Base-by-base conservation (phyloP, 2,329 filamentous ascomycete genomes). In the Pseudogymnoascus sp. region DNA sequence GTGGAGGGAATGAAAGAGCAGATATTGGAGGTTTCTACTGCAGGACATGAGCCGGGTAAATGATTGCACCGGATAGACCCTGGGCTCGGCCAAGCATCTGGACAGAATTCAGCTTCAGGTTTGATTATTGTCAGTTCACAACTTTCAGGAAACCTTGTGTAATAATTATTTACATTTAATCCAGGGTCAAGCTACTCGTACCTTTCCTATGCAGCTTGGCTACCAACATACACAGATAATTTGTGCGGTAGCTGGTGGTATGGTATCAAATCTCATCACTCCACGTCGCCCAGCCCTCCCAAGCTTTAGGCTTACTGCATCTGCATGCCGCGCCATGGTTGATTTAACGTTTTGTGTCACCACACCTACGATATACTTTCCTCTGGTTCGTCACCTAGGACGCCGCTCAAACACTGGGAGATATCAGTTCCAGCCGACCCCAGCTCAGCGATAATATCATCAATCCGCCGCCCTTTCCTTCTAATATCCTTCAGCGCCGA, bases 11-110 rank as follows among this genome's bases (percentile, higher is more conserved):
- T 96, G 60, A 90, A 96, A 69, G 78, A 82, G 33, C 86, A 92
- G 60, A 97, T 97, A 65, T 71, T 96, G 57, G 75, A 78, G 45
- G 85, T 95, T 64, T 92, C 94, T 3, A 94, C 84, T 37, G 89
- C 89, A 52, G 94, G 94, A 0, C 94, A 97, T 74, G 71, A 74
- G 61, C 5, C 5, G 12, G 18, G 15, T 3, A 41, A 65, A n/a
- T 52, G 21, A 62, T 18, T 28, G 5, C 23, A 18, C 2, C 10
- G 35, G 15, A 39, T 39, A 7, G n/a, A 39, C 10, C 4, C 9
- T n/a, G 3, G 12, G 18, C 9, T 21, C 5, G n/a, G 12, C 8
- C n/a, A 10, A 3, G 41, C 23, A 30, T 8, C 4, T 9, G 21
- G 13, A 15, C n/a, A 12, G 23, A 4, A 4, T 5, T n/a, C 28